These are phyloP conservation scores for Dysphania ambrosioides DNA, from an alignment of 148 eudicot species.

Conservation along the genomic window DNA sequence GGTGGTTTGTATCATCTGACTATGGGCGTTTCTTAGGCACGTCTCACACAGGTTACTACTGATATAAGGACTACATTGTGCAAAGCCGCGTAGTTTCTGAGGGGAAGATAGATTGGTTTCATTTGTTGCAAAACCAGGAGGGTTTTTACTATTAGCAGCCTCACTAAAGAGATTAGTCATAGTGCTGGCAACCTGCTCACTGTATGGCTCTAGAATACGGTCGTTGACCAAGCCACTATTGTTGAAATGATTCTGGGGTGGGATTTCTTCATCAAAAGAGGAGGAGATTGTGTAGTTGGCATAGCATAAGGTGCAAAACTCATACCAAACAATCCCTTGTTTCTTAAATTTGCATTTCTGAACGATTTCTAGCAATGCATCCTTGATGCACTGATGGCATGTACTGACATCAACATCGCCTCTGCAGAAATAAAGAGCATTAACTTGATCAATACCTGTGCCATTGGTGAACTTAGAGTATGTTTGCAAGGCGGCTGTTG, in stretches of 20 bases:
- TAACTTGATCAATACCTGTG: background rate
- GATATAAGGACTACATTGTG: constrained; percentile 34
- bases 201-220: background rate
- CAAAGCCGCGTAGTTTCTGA: constrained; percentile 16
- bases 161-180: constrained; percentile 13
- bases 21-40: constrained; percentile 11
- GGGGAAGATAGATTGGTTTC: background rate
- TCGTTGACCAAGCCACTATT: background rate
- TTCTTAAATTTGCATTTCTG: background rate
- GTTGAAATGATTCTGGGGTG: background rate
- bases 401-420: constrained; percentile 11
- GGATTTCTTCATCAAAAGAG: background rate
- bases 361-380: background rate
- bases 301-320: constrained; percentile 23
- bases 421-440: constrained; percentile 29
- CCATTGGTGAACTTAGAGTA: background rate
- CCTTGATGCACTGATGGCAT: constrained; percentile 21
- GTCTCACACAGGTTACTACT: constrained; percentile 20
- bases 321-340: constrained; percentile 17
- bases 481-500: background rate
- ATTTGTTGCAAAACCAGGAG: constrained; percentile 4
- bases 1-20: background rate
- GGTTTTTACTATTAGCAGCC: background rate
- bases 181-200: background rate
- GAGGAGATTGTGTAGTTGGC: constrained; percentile 12